A percentile compares a stretch with the other conserved stretches of the same genome.
Conservation (phyloP, 208 protist genomes). For the Trichomonas vaginalis region DNA sequence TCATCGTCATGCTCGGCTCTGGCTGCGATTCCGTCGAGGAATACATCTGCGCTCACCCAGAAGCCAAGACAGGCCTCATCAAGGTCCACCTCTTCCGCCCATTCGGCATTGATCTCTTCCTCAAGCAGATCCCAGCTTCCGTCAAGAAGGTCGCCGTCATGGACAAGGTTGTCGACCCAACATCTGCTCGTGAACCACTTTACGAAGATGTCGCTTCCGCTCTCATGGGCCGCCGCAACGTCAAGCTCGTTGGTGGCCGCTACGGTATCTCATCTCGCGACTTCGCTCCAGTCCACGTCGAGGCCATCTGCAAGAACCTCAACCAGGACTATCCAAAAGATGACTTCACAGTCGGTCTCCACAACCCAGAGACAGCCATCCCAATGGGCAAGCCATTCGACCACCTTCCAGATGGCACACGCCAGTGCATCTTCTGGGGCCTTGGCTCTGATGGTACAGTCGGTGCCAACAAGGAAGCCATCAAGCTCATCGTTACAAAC, state of each 20-base stretch:
- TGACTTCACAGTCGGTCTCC: slow-evolving; percentile 51
- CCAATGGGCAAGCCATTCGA: slow-evolving; percentile 17
- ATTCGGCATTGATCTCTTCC: slow-evolving; percentile 25
- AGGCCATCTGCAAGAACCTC: slow-evolving; percentile 53
- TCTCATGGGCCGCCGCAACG: background rate
- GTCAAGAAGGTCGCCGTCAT: slow-evolving; percentile 44
- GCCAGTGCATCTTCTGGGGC: too few relatives aligned
- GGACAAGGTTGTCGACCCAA: slow-evolving; percentile 27
- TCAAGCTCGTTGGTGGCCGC: slow-evolving; percentile 46
- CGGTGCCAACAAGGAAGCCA: slow-evolving; percentile 55
- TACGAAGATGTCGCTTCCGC: background rate
- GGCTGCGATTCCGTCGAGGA: background rate
- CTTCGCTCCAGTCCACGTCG: too few relatives aligned
- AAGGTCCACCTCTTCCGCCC: slow-evolving; percentile 51
- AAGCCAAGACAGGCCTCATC: too few relatives aligned
- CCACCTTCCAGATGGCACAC: background rate
- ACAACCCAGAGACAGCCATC: slow-evolving; percentile 47
- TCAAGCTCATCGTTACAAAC: slow-evolving; percentile 51
- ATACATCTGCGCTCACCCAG: background rate
- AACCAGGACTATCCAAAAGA: slow-evolving; percentile 30
- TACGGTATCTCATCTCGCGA: too few relatives aligned
- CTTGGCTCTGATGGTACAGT: too few relatives aligned
- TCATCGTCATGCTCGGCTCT: slow-evolving; percentile 48
- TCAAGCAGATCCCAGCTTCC: slow-evolving; percentile 34
- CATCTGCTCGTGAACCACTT: background rate